Percentiles rank a stretch among this genome's conserved stretches.
These are phyloP conservation scores for Hibiscus syriacus DNA, from an alignment of 345 rosid genomes.

Conservation along the genomic window DNA sequence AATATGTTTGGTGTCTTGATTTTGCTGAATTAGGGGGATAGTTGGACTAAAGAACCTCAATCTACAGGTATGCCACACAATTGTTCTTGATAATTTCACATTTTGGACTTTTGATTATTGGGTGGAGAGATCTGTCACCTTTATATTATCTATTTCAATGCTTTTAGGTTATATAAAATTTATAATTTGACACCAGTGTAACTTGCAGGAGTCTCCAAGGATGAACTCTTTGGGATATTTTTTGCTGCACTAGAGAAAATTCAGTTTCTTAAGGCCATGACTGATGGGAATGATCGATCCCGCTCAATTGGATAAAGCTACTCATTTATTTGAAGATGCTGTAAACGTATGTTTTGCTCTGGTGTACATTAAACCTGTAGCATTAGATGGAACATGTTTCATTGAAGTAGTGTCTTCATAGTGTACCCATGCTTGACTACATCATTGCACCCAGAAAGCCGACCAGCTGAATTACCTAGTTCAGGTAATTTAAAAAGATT, in stretches of 20 bases:
- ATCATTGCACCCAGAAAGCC: too few species aligned
- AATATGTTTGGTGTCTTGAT: neutral
- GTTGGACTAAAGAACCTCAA: constrained; percentile 21
- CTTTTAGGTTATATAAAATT: neutral
- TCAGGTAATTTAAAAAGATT: too few species aligned
- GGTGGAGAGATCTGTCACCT: neutral
- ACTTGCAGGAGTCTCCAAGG: constrained; percentile 53
- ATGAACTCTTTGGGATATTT: constrained; percentile 73
- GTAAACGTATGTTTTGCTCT: constrained; percentile 36
- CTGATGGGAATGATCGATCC: constrained; percentile 67
- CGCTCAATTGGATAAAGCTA: constrained; percentile 61
- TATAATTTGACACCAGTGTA: constrained; percentile 7
- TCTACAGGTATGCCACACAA: constrained; percentile 19
- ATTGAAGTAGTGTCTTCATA: too few species aligned
- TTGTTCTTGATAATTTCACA: neutral
- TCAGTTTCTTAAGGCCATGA: constrained; percentile 38
- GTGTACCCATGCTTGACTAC: too few species aligned
- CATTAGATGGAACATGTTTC: constrained; percentile 1
- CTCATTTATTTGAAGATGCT: constrained; percentile 63
- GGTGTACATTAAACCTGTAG: constrained; percentile 7
- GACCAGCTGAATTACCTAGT: too few species aligned
- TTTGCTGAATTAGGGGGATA: constrained; percentile 30
- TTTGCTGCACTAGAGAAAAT: constrained; percentile 75
- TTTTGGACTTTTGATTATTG: neutral
- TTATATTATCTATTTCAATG: neutral